Evolutionary conservation across 1,284 basidiomycete species (phyloP).

Genomic region (Phellinidium pouzarii): DNA sequence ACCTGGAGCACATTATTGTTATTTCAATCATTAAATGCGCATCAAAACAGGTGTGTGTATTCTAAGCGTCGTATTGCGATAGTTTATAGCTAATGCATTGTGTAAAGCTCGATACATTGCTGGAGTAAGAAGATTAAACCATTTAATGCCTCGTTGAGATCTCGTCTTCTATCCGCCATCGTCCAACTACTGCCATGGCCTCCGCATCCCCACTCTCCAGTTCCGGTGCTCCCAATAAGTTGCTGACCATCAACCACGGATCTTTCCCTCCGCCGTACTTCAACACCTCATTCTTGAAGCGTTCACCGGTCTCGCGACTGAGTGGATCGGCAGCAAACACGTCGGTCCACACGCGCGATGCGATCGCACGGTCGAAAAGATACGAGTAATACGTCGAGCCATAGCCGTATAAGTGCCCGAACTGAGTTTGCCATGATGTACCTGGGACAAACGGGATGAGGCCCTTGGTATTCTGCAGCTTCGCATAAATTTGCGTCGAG

Average conservation of each 20-base stretch:
- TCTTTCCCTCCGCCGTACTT: constrained; percentile 85
- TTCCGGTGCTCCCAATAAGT: constrained; percentile 57
- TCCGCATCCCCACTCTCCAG: constrained; percentile 64
- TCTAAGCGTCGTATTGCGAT: no score
- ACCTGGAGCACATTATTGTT: no score
- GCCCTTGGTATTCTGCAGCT: constrained; percentile 63
- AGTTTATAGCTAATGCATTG: no score
- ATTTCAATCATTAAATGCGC: no score
- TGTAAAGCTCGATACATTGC: no score
- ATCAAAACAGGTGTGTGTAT: no score
- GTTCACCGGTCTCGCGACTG: constrained; percentile 63
- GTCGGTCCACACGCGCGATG: constrained; percentile 79
- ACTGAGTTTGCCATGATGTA: constrained; percentile 92
- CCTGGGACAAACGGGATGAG: constrained; percentile 76
- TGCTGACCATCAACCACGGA: constrained; percentile 90
- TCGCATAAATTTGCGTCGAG: constrained; percentile 62
- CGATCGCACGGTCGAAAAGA: constrained; percentile 92
- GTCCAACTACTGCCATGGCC: constrained; percentile 86
- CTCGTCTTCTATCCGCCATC: constrained; percentile 77
- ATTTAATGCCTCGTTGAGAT: constrained; percentile 27
- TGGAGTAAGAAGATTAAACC: background rate
- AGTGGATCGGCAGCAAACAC: constrained; percentile 68
- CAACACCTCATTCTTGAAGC: constrained; percentile 73
- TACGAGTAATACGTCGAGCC: constrained; percentile 98
- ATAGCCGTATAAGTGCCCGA: constrained; percentile 93